phyloP scores from a whole-genome alignment of 148 eudicot genomes.

The Chenopodium suecicum region DNA sequence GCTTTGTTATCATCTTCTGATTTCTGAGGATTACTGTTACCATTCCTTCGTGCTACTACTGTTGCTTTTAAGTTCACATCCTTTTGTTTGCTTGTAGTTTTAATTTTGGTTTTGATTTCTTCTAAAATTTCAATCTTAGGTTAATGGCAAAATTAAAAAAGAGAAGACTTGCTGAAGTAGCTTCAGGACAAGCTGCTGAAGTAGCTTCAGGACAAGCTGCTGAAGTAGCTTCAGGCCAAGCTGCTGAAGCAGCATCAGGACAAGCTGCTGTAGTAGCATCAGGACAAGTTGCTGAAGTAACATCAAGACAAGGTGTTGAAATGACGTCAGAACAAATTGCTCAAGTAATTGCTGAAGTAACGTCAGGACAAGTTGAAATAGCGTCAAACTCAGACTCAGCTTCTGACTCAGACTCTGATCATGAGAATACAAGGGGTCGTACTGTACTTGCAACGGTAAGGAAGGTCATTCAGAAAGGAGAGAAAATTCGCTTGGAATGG shows the following conservation, averaged over 20 bases:
- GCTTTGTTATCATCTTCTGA: neutral
- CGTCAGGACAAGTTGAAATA: too few species aligned
- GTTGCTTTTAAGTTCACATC: neutral
- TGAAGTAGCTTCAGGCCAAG: too few species aligned
- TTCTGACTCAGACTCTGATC: neutral
- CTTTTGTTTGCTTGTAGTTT: neutral
- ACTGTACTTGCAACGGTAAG: conserved; percentile 2
- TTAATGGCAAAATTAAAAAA: neutral
- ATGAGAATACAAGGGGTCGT: conserved; percentile 1
- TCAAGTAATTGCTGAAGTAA: neutral
- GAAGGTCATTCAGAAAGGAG: neutral
- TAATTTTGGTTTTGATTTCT: neutral
- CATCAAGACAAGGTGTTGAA: too few species aligned
- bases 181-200: neutral
- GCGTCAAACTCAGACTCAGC: neutral
- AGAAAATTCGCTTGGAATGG: neutral
- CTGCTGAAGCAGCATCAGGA: too few species aligned
- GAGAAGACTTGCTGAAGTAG: neutral
- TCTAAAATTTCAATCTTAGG: neutral
- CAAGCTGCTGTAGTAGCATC: too few species aligned
- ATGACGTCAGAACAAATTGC: neutral
- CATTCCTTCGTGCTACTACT: neutral
- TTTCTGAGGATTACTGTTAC: neutral
- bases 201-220: too few species aligned
- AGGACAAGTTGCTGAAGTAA: too few species aligned